A percentile compares a stretch with the other conserved stretches of the same genome.
Evolutionary conservation across 2,329 filamentous ascomycete genomes (phyloP).

Genomic region (Parascedosporium putredinis): DNA sequence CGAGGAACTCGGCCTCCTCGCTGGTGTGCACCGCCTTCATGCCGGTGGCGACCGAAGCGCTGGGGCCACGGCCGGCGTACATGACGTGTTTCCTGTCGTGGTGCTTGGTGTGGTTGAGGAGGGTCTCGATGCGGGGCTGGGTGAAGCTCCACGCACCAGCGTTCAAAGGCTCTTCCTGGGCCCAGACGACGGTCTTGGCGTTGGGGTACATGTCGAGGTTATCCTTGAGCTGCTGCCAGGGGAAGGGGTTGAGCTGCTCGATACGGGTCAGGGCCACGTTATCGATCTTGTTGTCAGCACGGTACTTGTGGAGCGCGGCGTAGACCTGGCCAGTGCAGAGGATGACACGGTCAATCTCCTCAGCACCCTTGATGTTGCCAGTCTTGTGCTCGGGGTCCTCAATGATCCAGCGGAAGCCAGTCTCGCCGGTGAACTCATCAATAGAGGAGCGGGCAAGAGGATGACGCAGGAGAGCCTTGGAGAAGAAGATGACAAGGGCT

Average conservation of each 20-base stretch:
- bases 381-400: slow-evolving; percentile 75
- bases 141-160: slow-evolving; percentile 94
- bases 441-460: slow-evolving; percentile 81
- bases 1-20: slow-evolving; percentile 80
- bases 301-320: slow-evolving; percentile 81
- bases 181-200: slow-evolving; percentile 94
- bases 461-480: slow-evolving; percentile 90
- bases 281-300: slow-evolving; percentile 73
- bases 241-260: slow-evolving; percentile 98
- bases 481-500: slow-evolving; percentile 97
- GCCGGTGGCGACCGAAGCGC: slow-evolving; percentile 87
- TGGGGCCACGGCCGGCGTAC: slow-evolving; percentile 91
- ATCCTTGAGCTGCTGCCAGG: slow-evolving; percentile 92
- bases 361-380: slow-evolving; percentile 62
- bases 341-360: slow-evolving; percentile 88
- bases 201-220: slow-evolving; percentile 97
- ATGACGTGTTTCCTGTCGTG: slow-evolving; percentile 93
- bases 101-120: slow-evolving; percentile 85
- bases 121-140: slow-evolving; percentile 94
- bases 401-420: slow-evolving; percentile 96
- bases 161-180: slow-evolving; percentile 95
- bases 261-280: slow-evolving; percentile 90
- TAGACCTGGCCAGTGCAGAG: slow-evolving; percentile 94
- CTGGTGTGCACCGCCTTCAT: slow-evolving; percentile 79
- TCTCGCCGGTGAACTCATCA: slow-evolving; percentile 82